Evolutionary conservation across 495 filamentous ascomycete species (phyloP), one percentile per base, ranked within the genome.

Genomic region (Penicillium egyptiacum): DNA sequence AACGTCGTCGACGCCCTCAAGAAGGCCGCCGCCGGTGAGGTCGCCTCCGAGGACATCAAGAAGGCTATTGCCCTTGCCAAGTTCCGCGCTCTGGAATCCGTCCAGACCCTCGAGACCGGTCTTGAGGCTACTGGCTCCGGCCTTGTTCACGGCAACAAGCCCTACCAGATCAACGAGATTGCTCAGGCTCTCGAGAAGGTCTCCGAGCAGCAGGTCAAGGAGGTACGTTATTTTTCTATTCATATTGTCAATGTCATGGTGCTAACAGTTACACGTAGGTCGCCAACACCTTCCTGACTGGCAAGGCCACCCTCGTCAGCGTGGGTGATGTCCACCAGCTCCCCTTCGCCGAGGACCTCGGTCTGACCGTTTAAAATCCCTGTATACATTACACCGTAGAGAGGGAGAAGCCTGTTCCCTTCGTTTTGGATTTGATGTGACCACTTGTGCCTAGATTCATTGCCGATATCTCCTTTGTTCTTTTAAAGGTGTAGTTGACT

Each of bases 11-110:
- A 92, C 68, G 81, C 84, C 23, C 77, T 99, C 53, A 90, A 93
- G 83, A 83, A 80, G 69, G 80, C 93, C 53, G 86, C 88, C 10
- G 83, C 82, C 49, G 90, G 90, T 53, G 77, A 86, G 57, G 79
- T 95, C 55, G 79, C 81, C 68, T 84, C 87, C 62, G 95, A 99
- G 71, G 87, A 91, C 37, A 78, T 98, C 70, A 84, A 88, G 71
- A 98, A 97, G 82, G 94, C 94, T 42, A 81, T 88, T 66, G 91
- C 94, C 20, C 82, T 89, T 65, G 93, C 95, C 60, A 98, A 96
- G 77, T 99, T 96, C 80, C 84, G 87, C 68, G 89, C 92, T 45
- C 80, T 98, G 41, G 91, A 96, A 69, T 84, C 82, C 40, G 91
- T 87, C 47, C 88, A 97, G 79, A 83, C 81, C 64, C 79, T 86